phyloP scores from a whole-genome alignment of 441 rosid species.

The Gossypium lobatum region DNA sequence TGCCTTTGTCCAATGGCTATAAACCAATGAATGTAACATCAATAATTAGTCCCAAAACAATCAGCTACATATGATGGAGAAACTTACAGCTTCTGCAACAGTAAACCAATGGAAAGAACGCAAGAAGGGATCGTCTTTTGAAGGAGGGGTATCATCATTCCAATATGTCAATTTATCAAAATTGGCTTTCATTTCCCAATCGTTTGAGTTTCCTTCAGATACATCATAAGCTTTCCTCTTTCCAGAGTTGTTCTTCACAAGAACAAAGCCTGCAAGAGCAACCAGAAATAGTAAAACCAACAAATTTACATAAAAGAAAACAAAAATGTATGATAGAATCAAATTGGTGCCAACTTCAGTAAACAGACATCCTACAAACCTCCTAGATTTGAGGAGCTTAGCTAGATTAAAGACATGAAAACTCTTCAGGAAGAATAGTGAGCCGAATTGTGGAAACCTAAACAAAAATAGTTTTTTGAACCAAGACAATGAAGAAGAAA shows the following conservation, averaged over 20 bases:
- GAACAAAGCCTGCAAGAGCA: constrained; percentile 50
- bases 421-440: not conserved
- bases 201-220: constrained; percentile 28
- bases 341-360: not conserved
- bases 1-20: not conserved
- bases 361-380: not conserved
- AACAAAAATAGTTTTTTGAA: not conserved
- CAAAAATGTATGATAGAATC: not conserved
- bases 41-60: not conserved
- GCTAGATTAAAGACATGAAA: not conserved
- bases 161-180: constrained; percentile 69
- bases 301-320: not conserved
- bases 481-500: not conserved
- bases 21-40: not conserved
- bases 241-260: constrained; percentile 48
- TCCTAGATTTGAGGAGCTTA: not conserved
- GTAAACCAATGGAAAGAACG: constrained; percentile 68
- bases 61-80: not conserved
- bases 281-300: constrained; percentile 4
- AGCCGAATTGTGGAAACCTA: not conserved
- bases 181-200: constrained; percentile 70
- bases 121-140: constrained; percentile 58
- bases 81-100: constrained; percentile 70
- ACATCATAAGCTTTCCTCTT: constrained; percentile 40
- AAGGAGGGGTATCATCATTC: constrained; percentile 75